Percentiles rank a stretch among this genome's conserved stretches.
Evolutionary conservation across 2,329 filamentous ascomycete genomes (phyloP).

Genomic region (Fonsecaea pugnacius): DNA sequence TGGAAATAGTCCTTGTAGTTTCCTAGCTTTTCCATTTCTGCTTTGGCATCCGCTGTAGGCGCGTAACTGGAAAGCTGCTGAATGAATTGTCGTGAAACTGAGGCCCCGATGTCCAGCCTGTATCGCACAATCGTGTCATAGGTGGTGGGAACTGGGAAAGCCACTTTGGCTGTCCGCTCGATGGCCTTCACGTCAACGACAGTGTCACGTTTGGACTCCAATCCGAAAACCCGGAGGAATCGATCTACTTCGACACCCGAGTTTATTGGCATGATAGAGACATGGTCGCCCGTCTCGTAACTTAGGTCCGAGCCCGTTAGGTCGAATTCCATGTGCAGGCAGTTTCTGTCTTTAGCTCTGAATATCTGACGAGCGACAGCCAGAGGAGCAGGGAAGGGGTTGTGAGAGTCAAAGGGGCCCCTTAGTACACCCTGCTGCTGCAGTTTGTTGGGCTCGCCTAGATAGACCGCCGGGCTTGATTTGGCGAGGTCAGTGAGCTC

Average conservation of each 20-base stretch:
- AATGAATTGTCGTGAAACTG: slow-evolving; percentile 94
- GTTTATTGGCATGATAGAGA: slow-evolving; percentile 96
- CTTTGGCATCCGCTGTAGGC: slow-evolving; percentile 79
- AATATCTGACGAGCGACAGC: slow-evolving; percentile 89
- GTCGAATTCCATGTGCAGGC: slow-evolving; percentile 93
- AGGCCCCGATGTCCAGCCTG: slow-evolving; percentile 93
- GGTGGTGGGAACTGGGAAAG: slow-evolving; percentile 94
- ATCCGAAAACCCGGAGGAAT: slow-evolving; percentile 77
- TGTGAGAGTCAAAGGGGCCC: slow-evolving; percentile 93
- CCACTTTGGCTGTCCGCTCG: slow-evolving; percentile 93
- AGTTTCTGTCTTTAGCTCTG: slow-evolving; percentile 85
- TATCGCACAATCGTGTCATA: slow-evolving; percentile 92
- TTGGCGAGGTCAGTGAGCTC: slow-evolving; percentile 57
- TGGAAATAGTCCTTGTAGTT: slow-evolving; percentile 95
- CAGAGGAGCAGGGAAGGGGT: slow-evolving; percentile 94
- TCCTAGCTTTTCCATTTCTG: slow-evolving; percentile 85
- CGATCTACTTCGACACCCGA: slow-evolving; percentile 88
- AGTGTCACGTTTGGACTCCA: slow-evolving; percentile 74
- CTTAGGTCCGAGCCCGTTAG: slow-evolving; percentile 84
- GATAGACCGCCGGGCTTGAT: slow-evolving; percentile 64
- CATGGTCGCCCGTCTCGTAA: slow-evolving; percentile 96
- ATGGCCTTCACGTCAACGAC: slow-evolving; percentile 83
- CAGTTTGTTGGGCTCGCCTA: slow-evolving; percentile 94
- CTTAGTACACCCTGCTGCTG: slow-evolving; percentile 83
- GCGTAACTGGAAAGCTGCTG: slow-evolving; percentile 85